Evolutionary conservation across 2,329 filamentous ascomycete genomes (phyloP).

Genomic region (Sporothrix schenckii): DNA sequence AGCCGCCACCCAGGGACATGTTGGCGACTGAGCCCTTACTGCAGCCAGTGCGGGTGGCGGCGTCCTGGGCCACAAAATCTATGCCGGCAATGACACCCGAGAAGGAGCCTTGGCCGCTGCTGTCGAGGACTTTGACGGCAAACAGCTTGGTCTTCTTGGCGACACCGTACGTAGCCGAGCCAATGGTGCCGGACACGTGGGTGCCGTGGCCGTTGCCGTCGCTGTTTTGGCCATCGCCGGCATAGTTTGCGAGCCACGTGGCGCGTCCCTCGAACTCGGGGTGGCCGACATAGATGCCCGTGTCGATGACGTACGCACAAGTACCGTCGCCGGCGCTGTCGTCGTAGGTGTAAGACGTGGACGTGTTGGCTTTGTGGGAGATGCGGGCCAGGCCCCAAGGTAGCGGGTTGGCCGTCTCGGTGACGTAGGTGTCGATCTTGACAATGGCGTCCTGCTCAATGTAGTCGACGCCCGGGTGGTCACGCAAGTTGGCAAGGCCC

Average conservation of each 20-base stretch:
- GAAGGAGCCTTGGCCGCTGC: constrained; percentile 45
- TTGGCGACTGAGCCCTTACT: constrained; percentile 54
- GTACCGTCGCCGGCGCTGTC: constrained; percentile 40
- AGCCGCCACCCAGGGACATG: constrained; percentile 59
- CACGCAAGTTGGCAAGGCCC: constrained; percentile 37
- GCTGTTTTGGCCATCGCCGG: constrained; percentile 43
- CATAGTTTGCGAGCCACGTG: constrained; percentile 46
- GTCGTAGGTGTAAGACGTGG: constrained; percentile 41
- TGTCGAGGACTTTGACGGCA: constrained; percentile 43
- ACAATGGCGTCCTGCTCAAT: constrained; percentile 42
- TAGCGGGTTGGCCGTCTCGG: constrained; percentile 36
- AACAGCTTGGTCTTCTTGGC: constrained; percentile 50
- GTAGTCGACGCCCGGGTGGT: constrained; percentile 41
- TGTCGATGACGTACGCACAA: constrained; percentile 51
- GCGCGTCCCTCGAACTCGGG: constrained; percentile 50
- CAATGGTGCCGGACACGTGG: constrained; percentile 53
- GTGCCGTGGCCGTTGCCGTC: constrained; percentile 54
- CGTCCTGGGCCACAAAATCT: constrained; percentile 48
- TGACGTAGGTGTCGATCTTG: constrained; percentile 39
- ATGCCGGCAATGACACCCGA: constrained; percentile 51
- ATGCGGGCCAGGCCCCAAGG: constrained; percentile 42
- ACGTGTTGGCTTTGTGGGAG: constrained; percentile 36
- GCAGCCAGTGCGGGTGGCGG: constrained; percentile 43
- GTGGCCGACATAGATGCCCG: constrained; percentile 51
- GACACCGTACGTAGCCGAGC: constrained; percentile 49